A percentile compares a stretch with the other conserved stretches of the same genome.
Conservation (phyloP, 2,329 filamentous ascomycete genomes). For the Cadophora luteo-olivacea region DNA sequence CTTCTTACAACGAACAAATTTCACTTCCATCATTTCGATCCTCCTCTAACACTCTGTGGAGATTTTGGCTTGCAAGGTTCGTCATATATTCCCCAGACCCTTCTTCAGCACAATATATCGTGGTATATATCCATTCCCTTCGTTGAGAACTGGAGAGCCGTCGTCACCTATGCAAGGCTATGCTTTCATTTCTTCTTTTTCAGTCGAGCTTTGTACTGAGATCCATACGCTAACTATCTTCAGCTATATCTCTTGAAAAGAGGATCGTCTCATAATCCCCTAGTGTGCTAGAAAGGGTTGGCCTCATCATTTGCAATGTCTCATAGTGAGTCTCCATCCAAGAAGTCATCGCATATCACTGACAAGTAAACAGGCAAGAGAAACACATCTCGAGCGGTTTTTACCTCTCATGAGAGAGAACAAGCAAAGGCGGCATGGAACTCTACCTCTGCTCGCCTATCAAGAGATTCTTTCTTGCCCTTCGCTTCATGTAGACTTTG, state of each 20-base stretch:
- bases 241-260: too few species aligned
- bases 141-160: too few species aligned
- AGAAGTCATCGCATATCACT: neutral
- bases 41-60: neutral
- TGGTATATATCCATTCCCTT: neutral
- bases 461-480: conserved; percentile 88
- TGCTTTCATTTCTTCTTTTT: too few species aligned
- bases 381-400: conserved; percentile 91
- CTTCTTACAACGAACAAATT: neutral
- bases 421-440: conserved; percentile 85
- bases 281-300: too few species aligned
- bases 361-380: conserved; percentile 67
- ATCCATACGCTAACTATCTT: too few species aligned
- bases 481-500: conserved; percentile 91
- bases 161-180: too few species aligned
- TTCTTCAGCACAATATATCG: neutral
- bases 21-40: neutral
- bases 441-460: conserved; percentile 80
- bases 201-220: too few species aligned
- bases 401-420: conserved; percentile 88
- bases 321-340: conserved; percentile 52
- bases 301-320: conserved; percentile 56
- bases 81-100: neutral
- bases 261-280: too few species aligned
- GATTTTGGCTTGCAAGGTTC: neutral